These are phyloP conservation scores for Ustilago shanxiensis DNA, from an alignment of 1,284 basidiomycete species.

Conservation along the genomic window DNA sequence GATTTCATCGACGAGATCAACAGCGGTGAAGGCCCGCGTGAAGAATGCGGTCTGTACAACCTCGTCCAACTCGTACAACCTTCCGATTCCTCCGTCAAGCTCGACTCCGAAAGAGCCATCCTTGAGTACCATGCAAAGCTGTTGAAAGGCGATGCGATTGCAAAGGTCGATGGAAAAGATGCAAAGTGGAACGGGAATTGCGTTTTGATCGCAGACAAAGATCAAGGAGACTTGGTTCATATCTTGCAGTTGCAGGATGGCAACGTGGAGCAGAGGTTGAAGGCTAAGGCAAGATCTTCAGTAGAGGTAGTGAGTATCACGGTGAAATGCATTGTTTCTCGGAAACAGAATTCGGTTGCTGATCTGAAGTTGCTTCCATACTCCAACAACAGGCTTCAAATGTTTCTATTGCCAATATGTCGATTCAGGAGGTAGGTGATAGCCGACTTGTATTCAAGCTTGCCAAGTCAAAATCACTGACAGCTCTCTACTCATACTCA, in stretches of 20 bases:
- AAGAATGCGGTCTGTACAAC: constrained; percentile 53
- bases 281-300: constrained; percentile 36
- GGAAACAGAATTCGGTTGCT: neutral
- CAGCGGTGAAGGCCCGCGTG: constrained; percentile 53
- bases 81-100: constrained; percentile 9
- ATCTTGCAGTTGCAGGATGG: constrained; percentile 27
- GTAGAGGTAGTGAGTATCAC: constrained; percentile 38
- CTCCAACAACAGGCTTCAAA: constrained; percentile 39
- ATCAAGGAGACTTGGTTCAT: constrained; percentile 21
- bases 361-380: neutral
- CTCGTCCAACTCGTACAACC: constrained; percentile 46
- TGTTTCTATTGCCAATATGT: constrained; percentile 53
- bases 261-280: constrained; percentile 27
- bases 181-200: constrained; percentile 36
- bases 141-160: constrained; percentile 22
- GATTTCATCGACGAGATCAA: constrained; percentile 61
- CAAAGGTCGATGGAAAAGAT: constrained; percentile 18
- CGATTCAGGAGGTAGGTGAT: constrained; percentile 43
- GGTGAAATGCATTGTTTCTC: neutral
- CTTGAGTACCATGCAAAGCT: constrained; percentile 35
- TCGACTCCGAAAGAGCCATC: constrained; percentile 25
- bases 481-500: neutral
- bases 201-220: constrained; percentile 42
- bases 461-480: neutral
- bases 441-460: neutral